Evolutionary conservation across 192 early-diverging fungal genomes (phyloP).

Genomic region (Gonapodya sp.): DNA sequence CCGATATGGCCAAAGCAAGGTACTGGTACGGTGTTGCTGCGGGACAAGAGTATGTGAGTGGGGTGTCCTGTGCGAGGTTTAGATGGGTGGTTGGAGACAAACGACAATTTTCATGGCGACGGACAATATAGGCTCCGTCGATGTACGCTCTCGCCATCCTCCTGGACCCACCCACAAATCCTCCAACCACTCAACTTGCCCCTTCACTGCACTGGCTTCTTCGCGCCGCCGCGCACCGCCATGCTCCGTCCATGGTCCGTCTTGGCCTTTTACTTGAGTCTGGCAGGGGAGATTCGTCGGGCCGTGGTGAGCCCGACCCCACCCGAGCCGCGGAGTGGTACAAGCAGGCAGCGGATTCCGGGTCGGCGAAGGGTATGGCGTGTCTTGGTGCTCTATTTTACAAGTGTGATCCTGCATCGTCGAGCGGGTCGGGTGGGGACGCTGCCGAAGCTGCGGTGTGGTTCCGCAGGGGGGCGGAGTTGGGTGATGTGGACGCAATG

Average conservation of each 20-base stretch:
- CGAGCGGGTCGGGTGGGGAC: background rate
- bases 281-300: background rate
- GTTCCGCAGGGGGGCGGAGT: slow-evolving; percentile 2
- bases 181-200: background rate
- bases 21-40: background rate
- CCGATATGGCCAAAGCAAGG: background rate
- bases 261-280: background rate
- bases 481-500: background rate
- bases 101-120: too few species aligned
- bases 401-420: background rate
- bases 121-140: background rate
- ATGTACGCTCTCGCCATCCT: background rate
- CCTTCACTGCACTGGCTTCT: background rate
- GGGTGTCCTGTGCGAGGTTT: too few species aligned
- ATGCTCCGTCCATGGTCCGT: background rate
- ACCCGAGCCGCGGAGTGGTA: background rate
- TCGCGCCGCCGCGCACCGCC: background rate
- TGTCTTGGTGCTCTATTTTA: background rate
- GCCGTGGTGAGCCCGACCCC: background rate
- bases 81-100: too few species aligned
- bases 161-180: background rate
- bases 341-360: background rate
- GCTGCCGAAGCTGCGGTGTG: background rate
- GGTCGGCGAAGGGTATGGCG: background rate
- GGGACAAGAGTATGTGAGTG: background rate